phyloP scores from a whole-genome alignment of 805 yeast species.

The Ogataea paraovalis region DNA sequence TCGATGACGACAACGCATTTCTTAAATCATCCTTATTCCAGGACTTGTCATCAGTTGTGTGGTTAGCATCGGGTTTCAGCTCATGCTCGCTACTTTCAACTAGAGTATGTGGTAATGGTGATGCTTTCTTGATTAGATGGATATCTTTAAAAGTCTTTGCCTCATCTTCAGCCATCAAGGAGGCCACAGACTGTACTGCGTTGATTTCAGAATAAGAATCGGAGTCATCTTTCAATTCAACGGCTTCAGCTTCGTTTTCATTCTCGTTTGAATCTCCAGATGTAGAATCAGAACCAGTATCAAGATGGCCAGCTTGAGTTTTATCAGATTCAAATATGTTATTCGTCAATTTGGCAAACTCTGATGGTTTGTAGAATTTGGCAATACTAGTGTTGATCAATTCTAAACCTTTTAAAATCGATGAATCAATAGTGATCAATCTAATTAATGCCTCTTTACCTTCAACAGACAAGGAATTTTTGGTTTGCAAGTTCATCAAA shows the following conservation, averaged over 20 bases:
- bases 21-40: conserved; percentile 32
- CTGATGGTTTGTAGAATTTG: conserved; percentile 3
- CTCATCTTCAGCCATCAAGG: conserved; percentile 19
- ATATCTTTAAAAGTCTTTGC: conserved; percentile 16
- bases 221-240: conserved; percentile 12
- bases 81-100: background rate
- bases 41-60: background rate
- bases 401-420: conserved; percentile 54
- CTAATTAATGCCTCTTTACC: conserved; percentile 76
- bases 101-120: background rate
- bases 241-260: conserved; percentile 10
- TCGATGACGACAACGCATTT: conserved; percentile 31
- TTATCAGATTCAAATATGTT: conserved; percentile 10
- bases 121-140: background rate
- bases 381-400: conserved; percentile 20
- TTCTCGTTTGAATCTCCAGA: background rate
- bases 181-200: conserved; percentile 7
- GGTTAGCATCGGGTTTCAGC: background rate
- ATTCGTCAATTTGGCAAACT: background rate
- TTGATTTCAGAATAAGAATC: conserved; percentile 2
- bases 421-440: conserved; percentile 64
- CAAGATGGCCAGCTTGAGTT: background rate
- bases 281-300: background rate
- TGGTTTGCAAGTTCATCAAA: conserved; percentile 53
- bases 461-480: conserved; percentile 52